Conservation (phyloP, 495 filamentous ascomycete genomes). For the Trypethelium eluteriae region DNA sequence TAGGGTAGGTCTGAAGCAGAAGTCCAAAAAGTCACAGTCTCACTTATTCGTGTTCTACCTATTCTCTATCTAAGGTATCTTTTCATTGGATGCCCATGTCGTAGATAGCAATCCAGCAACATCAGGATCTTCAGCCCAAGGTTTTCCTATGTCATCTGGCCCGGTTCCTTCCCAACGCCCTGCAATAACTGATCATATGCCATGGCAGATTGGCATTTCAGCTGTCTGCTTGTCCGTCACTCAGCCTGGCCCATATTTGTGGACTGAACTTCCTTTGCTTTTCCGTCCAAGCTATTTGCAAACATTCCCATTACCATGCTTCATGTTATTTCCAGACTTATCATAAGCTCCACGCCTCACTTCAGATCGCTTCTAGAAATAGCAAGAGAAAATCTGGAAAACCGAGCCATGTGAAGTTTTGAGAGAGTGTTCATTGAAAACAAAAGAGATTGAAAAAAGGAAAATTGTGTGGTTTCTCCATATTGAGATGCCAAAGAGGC, state of each 20-base stretch:
- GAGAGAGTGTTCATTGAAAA: too few species aligned
- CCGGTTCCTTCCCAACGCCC: background rate
- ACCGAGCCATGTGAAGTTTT: too few species aligned
- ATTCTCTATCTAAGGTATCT: background rate
- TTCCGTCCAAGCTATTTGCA: background rate
- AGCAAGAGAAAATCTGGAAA: too few species aligned
- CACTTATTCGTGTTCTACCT: background rate
- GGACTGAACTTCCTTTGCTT: background rate
- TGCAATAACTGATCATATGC: background rate
- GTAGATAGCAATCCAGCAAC: slow-evolving; percentile 1
- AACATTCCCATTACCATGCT: background rate
- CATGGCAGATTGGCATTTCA: background rate
- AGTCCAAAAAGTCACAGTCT: too few species aligned
- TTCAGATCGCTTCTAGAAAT: too few species aligned
- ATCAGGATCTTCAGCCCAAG: background rate
- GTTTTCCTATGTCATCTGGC: background rate
- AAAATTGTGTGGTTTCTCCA: too few species aligned
- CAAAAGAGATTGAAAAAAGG: too few species aligned
- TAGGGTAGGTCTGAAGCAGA: too few species aligned
- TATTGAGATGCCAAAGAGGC: too few species aligned
- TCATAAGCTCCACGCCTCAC: background rate
- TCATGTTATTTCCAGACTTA: background rate
- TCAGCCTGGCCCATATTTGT: background rate
- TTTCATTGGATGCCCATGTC: background rate
- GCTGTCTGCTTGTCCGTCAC: background rate